Evolutionary conservation across 148 eudicot genomes (phyloP).

Genomic region (Drosera capensis): DNA sequence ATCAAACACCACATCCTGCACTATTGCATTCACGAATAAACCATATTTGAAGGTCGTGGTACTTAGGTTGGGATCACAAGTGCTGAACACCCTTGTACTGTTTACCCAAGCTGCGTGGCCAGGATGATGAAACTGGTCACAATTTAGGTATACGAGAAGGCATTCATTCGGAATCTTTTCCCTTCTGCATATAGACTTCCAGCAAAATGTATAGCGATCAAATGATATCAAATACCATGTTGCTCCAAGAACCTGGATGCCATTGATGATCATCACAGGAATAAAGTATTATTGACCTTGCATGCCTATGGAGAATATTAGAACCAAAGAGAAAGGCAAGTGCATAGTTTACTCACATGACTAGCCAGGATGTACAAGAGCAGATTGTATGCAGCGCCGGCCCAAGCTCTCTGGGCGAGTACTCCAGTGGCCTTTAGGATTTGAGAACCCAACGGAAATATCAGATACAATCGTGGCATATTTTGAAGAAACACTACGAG

Average conservation of each 20-base stretch:
- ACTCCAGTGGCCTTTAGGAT: conserved; percentile 92
- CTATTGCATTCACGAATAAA: conserved; percentile 57
- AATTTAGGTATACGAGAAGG: conserved; percentile 40
- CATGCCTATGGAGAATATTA: neutral
- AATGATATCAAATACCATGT: conserved; percentile 87
- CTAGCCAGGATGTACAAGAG: conserved; percentile 86
- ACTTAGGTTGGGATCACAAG: conserved; percentile 42
- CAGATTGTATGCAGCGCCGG: conserved; percentile 94
- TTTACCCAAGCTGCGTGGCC: conserved; percentile 54
- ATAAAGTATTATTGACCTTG: neutral
- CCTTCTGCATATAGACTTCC: conserved; percentile 59
- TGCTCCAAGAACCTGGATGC: conserved; percentile 74
- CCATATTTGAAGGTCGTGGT: conserved; percentile 42
- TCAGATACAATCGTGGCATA: conserved; percentile 78
- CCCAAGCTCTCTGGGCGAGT: conserved; percentile 98
- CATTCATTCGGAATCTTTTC: conserved; percentile 35
- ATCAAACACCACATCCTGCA: conserved; percentile 53
- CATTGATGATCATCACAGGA: conserved; percentile 4
- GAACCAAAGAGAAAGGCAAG: conserved; percentile 6
- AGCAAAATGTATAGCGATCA: conserved; percentile 75
- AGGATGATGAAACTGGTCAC: conserved; percentile 15
- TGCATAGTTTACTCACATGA: conserved; percentile 46
- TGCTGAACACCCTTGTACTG: conserved; percentile 45
- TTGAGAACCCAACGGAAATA: conserved; percentile 87
- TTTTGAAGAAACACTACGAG: conserved; percentile 88